Evolutionary conservation across 2,329 filamentous ascomycete genomes (phyloP).

Genomic region (Aspergillus terreus): DNA sequence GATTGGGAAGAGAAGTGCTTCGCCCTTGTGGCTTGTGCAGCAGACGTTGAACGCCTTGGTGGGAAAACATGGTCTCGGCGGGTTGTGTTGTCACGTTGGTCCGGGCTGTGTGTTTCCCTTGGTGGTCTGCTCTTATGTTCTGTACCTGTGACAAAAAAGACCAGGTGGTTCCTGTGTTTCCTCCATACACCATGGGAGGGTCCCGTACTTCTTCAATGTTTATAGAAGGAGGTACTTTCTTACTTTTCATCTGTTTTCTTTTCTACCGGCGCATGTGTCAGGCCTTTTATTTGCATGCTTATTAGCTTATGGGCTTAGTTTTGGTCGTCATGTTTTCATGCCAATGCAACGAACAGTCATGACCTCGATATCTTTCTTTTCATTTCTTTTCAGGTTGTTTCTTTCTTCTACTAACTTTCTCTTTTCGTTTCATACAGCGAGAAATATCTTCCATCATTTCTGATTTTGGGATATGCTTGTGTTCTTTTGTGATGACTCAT

Average conservation of each 20-base stretch:
- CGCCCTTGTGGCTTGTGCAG: conserved; percentile 4
- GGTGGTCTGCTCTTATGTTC: conserved; percentile 10
- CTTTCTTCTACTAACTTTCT: conserved; percentile 6
- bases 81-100: conserved; percentile 8
- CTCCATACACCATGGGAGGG: conserved; percentile 12
- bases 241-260: conserved; percentile 14
- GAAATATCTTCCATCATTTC: neutral
- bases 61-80: conserved; percentile 11
- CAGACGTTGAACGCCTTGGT: conserved; percentile 6
- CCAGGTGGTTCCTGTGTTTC: conserved; percentile 19
- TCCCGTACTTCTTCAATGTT: conserved; percentile 13
- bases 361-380: conserved; percentile 21
- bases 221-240: conserved; percentile 22
- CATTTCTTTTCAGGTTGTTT: conserved; percentile 5
- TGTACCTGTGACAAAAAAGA: conserved; percentile 12
- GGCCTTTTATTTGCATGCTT: conserved; percentile 12
- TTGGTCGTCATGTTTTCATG: conserved; percentile 30
- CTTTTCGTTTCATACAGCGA: neutral
- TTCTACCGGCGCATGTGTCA: conserved; percentile 23
- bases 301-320: conserved; percentile 22
- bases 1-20: conserved; percentile 16
- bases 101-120: conserved; percentile 11
- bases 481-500: neutral
- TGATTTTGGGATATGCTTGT: neutral
- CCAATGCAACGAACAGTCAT: conserved; percentile 39